These are phyloP conservation scores for Podospora australis DNA, from an alignment of 495 filamentous ascomycete species.

Conservation along the genomic window DNA sequence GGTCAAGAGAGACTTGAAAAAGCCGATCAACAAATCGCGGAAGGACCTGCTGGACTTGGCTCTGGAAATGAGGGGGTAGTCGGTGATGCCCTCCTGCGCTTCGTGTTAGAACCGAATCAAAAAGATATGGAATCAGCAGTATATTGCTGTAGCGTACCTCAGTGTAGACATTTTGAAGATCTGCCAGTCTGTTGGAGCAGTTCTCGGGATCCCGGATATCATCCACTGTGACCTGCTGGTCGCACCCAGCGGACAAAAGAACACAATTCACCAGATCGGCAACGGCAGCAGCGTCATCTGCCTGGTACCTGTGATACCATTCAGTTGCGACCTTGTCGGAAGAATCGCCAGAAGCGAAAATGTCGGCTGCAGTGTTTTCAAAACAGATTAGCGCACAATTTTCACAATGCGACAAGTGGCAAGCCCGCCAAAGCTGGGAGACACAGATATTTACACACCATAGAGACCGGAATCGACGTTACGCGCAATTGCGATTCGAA, in stretches of 20 bases:
- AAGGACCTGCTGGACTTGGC: conserved; percentile 66
- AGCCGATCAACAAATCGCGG: conserved; percentile 65
- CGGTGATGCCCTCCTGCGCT: conserved; percentile 61
- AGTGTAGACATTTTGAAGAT: conserved; percentile 77
- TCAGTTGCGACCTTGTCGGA: conserved; percentile 70
- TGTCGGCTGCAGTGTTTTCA: conserved; percentile 61
- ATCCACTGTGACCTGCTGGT: conserved; percentile 61
- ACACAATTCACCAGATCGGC: conserved; percentile 86
- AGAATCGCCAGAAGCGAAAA: conserved; percentile 66
- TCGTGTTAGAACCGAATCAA: conserved; percentile 20
- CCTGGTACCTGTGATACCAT: conserved; percentile 71
- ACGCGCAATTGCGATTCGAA: conserved; percentile 40
- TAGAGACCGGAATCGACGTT: conserved; percentile 64
- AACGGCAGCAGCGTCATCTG: conserved; percentile 60
- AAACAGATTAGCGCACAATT: conserved; percentile 3
- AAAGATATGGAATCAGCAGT: background rate
- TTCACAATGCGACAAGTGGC: conserved; percentile 16
- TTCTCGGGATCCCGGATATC: conserved; percentile 86
- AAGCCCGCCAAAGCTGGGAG: background rate
- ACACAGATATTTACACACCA: conserved; percentile 51
- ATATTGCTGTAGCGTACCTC: conserved; percentile 38
- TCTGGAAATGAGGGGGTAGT: conserved; percentile 89
- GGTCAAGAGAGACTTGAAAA: conserved; percentile 66
- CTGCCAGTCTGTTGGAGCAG: conserved; percentile 56
- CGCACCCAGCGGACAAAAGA: conserved; percentile 73